Conservation (phyloP, 805 yeast genomes). For the Pichia thaimueangensis region DNA sequence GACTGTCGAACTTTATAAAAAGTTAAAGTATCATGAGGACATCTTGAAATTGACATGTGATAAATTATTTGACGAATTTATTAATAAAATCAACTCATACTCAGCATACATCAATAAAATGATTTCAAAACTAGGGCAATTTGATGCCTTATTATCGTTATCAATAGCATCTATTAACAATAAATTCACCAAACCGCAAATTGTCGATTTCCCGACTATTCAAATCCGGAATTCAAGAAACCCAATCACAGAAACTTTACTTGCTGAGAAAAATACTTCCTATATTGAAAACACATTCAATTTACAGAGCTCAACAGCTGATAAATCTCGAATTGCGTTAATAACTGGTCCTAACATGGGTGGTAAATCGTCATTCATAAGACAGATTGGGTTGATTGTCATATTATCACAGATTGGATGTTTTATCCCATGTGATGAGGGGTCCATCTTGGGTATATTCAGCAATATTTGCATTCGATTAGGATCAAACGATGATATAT, state of each 20-base stretch:
- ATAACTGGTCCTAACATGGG: constrained; percentile 90
- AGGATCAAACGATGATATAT: constrained; percentile 78
- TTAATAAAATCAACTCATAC: constrained; percentile 33
- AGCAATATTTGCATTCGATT: constrained; percentile 50
- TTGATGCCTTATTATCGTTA: constrained; percentile 66
- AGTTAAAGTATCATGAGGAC: constrained; percentile 57
- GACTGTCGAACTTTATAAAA: constrained; percentile 43
- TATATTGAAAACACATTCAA: constrained; percentile 65
- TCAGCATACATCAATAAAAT: constrained; percentile 36
- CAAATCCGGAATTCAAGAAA: constrained; percentile 48
- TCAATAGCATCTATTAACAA: constrained; percentile 50
- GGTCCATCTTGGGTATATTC: constrained; percentile 49
- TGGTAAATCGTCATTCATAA: constrained; percentile 72
- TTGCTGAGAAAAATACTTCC: constrained; percentile 9
- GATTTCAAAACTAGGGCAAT: constrained; percentile 41
- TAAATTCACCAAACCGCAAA: constrained; percentile 43
- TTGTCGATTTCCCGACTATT: constrained; percentile 42
- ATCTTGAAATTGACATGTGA: constrained; percentile 41
- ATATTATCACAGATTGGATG: constrained; percentile 77
- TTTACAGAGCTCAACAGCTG: constrained; percentile 29
- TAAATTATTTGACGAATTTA: constrained; percentile 37
- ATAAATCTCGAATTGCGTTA: constrained; percentile 48
- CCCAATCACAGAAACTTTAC: constrained; percentile 27
- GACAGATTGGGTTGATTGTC: constrained; percentile 63
- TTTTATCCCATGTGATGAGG: constrained; percentile 63